Conservation (phyloP, 192 early-diverging fungal species). For the Gaertneriomyces sp. region DNA sequence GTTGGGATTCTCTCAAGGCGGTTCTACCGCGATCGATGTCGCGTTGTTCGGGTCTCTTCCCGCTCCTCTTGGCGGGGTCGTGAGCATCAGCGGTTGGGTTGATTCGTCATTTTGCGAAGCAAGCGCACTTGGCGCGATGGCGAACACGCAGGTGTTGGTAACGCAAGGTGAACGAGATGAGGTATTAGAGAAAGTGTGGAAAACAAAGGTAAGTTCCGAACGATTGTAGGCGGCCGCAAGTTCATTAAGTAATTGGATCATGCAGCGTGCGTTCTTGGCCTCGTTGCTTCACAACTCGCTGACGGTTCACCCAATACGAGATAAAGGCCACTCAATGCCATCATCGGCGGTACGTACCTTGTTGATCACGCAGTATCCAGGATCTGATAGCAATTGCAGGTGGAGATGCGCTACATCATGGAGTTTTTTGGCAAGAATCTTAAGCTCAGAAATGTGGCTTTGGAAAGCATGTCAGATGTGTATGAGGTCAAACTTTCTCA, state of each 20-base stretch:
- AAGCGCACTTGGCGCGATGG: constrained; percentile 24
- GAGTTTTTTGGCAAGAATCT: constrained; percentile 57
- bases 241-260: neutral
- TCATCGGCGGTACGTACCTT: constrained; percentile 37
- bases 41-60: constrained; percentile 49
- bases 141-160: constrained; percentile 40
- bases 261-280: neutral
- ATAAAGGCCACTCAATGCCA: constrained; percentile 66
- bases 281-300: constrained; percentile 22
- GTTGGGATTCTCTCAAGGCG: constrained; percentile 78
- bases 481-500: constrained; percentile 46
- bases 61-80: constrained; percentile 48
- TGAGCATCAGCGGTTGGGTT: constrained; percentile 61
- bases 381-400: constrained; percentile 7
- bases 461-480: constrained; percentile 67
- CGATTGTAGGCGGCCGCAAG: neutral
- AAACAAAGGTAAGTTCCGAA: too few species aligned
- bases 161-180: constrained; percentile 46
- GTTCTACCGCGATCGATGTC: constrained; percentile 60
- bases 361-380: neutral
- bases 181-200: too few species aligned
- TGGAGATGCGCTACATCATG: constrained; percentile 64
- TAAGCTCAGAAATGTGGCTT: constrained; percentile 42
- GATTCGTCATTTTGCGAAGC: constrained; percentile 37
- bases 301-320: constrained; percentile 43